Evolutionary conservation across 169 alveolate species (phyloP).

Genomic region (Plasmodium vinckei): DNA sequence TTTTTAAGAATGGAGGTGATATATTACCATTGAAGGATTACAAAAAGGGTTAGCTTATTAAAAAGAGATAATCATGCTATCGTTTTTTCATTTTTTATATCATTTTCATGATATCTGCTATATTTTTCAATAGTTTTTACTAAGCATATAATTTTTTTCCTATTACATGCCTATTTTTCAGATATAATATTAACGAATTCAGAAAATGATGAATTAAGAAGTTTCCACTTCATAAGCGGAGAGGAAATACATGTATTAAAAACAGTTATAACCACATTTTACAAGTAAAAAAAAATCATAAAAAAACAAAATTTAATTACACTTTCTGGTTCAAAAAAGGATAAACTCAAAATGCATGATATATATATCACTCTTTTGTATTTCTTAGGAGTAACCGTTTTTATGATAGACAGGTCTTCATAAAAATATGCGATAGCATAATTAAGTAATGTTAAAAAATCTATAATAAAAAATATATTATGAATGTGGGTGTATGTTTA

Average conservation of each 20-base stretch:
- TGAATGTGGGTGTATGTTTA: too few species aligned
- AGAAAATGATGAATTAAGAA: slow-evolving; percentile 20
- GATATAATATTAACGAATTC: slow-evolving; percentile 44
- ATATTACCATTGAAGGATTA: slow-evolving; percentile 57
- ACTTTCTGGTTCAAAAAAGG: background rate
- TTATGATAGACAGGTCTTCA: slow-evolving; percentile 57
- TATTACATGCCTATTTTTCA: background rate
- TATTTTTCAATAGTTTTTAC: too few species aligned
- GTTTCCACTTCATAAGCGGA: slow-evolving; percentile 35
- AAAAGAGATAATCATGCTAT: background rate
- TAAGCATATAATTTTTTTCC: background rate
- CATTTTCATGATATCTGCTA: too few species aligned
- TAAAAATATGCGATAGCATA: slow-evolving; percentile 65
- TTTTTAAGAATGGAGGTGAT: slow-evolving; percentile 64
- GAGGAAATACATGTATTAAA: slow-evolving; percentile 30
- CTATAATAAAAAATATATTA: background rate
- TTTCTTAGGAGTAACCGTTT: slow-evolving; percentile 37
- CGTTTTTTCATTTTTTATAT: too few species aligned
- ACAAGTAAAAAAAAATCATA: slow-evolving; percentile 22
- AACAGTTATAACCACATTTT: slow-evolving; percentile 33
- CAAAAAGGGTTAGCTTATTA: slow-evolving; percentile 20
- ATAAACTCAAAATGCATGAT: background rate
- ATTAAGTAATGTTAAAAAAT: slow-evolving; percentile 27
- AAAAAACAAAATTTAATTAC: background rate
- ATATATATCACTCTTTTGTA: background rate